Conservation (phyloP, 805 yeast genomes). For the Spathaspora boniae region DNA sequence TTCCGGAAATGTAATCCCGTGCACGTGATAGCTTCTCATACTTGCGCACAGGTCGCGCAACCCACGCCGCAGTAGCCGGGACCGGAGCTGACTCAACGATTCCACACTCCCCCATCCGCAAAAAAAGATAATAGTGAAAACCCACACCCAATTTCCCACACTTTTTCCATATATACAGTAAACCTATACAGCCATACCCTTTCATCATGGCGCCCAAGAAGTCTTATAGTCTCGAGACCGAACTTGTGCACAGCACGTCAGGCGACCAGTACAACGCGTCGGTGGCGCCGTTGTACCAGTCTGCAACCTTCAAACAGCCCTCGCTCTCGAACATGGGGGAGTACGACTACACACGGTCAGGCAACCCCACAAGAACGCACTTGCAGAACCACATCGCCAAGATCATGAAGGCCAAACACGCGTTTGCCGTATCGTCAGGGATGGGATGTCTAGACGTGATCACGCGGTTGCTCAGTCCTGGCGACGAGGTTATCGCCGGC, state of each 20-base stretch:
- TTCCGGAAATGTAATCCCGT: too few species aligned
- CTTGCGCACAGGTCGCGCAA: too few species aligned
- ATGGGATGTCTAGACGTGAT: conserved; percentile 92
- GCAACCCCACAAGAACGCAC: conserved; percentile 87
- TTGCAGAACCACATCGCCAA: conserved; percentile 75
- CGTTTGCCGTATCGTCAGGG: conserved; percentile 84
- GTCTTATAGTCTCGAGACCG: conserved; percentile 60
- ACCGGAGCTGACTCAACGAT: too few species aligned
- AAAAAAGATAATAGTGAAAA: too few species aligned
- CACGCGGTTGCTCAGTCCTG: conserved; percentile 67
- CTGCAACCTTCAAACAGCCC: conserved; percentile 90
- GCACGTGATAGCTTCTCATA: too few species aligned
- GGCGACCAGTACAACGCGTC: conserved; percentile 74
- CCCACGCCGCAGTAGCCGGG: too few species aligned
- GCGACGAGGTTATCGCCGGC: conserved; percentile 92
- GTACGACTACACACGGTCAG: conserved; percentile 78
- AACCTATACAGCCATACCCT: too few species aligned
- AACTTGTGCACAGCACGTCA: conserved; percentile 58
- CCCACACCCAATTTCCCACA: too few species aligned
- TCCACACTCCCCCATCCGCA: too few species aligned
- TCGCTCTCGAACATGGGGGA: conserved; percentile 70
- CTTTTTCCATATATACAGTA: too few species aligned
- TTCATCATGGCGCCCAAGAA: conserved; percentile 24
- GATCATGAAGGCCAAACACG: conserved; percentile 72
- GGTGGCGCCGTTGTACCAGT: conserved; percentile 84